phyloP scores from a whole-genome alignment of 2,329 filamentous ascomycete genomes.

The Sporothrix variecibatus region DNA sequence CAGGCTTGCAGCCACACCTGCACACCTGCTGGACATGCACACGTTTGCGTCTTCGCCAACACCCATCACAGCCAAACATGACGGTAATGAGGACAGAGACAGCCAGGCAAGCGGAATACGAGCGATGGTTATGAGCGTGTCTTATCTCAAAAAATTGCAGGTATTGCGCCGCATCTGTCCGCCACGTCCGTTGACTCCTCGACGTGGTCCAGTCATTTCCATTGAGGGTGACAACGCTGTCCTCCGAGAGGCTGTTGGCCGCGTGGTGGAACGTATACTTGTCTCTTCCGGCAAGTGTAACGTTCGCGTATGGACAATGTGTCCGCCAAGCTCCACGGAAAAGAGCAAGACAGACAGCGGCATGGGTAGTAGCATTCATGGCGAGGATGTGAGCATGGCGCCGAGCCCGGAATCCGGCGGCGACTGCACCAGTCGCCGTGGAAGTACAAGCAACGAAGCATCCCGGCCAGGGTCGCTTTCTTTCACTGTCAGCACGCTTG shows the following conservation, averaged over 20 bases:
- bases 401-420: not conserved
- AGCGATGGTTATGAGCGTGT: conserved; percentile 73
- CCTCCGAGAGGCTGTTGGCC: conserved; percentile 59
- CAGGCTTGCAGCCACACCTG: not conserved
- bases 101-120: conserved; percentile 55
- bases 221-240: conserved; percentile 70
- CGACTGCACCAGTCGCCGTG: conserved; percentile 27
- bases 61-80: not conserved
- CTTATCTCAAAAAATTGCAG: conserved; percentile 73
- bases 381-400: conserved; percentile 6
- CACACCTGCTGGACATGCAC: conserved; percentile 21
- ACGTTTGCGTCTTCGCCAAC: conserved; percentile 24
- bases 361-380: conserved; percentile 7
- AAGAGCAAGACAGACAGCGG: conserved; percentile 14
- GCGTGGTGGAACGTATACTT: conserved; percentile 66
- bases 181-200: conserved; percentile 49
- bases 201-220: conserved; percentile 77
- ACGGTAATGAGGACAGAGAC: conserved; percentile 29
- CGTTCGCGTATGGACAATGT: conserved; percentile 40
- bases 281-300: conserved; percentile 46
- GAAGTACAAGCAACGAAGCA: conserved; percentile 28
- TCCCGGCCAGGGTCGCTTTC: conserved; percentile 42
- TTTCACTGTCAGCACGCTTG: conserved; percentile 30
- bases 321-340: not conserved
- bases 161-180: conserved; percentile 75